Evolutionary conservation across 179 eudicot genomes (phyloP).

Genomic region (Gypsophila paniculata): DNA sequence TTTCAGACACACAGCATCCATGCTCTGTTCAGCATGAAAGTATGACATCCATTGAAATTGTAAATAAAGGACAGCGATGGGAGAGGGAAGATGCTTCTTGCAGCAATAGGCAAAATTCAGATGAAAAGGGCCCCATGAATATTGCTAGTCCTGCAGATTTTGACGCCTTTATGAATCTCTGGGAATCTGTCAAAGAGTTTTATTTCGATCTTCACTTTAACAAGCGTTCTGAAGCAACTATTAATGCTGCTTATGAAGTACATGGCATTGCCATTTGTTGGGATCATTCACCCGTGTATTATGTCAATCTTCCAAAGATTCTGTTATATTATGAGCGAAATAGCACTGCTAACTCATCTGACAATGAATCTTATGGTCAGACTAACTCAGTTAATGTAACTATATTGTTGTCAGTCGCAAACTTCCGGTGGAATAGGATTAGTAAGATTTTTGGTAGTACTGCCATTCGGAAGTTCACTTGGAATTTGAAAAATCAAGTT

Average conservation of each 20-base stretch:
- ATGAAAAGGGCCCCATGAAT: slow-evolving; percentile 65
- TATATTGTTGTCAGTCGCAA: slow-evolving; percentile 41
- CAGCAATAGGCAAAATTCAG: slow-evolving; percentile 29
- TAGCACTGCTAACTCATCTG: slow-evolving; percentile 22
- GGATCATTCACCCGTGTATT: slow-evolving; percentile 82
- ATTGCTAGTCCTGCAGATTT: slow-evolving; percentile 53
- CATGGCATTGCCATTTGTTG: slow-evolving; percentile 89
- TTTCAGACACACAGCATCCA: slow-evolving; percentile 23
- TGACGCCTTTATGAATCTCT: slow-evolving; percentile 67
- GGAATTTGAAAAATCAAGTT: slow-evolving; percentile 81
- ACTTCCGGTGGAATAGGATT: slow-evolving; percentile 65
- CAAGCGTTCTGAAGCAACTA: slow-evolving; percentile 57
- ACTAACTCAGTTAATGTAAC: slow-evolving; percentile 31
- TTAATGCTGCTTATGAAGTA: slow-evolving; percentile 57
- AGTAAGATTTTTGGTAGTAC: slow-evolving; percentile 47
- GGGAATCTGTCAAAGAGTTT: slow-evolving; percentile 64
- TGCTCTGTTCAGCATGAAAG: slow-evolving; percentile 22
- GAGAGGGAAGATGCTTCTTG: slow-evolving; percentile 27
- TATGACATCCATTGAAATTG: slow-evolving; percentile 20
- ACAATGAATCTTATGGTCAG: slow-evolving; percentile 29
- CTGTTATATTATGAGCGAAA: slow-evolving; percentile 41
- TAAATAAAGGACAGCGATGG: slow-evolving; percentile 20
- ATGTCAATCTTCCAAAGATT: slow-evolving; percentile 79
- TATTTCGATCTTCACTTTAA: slow-evolving; percentile 80
- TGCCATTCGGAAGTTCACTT: slow-evolving; percentile 59